Evolutionary conservation across 2,329 filamentous ascomycete genomes (phyloP).

Genomic region (Ceratocystis ficicola): DNA sequence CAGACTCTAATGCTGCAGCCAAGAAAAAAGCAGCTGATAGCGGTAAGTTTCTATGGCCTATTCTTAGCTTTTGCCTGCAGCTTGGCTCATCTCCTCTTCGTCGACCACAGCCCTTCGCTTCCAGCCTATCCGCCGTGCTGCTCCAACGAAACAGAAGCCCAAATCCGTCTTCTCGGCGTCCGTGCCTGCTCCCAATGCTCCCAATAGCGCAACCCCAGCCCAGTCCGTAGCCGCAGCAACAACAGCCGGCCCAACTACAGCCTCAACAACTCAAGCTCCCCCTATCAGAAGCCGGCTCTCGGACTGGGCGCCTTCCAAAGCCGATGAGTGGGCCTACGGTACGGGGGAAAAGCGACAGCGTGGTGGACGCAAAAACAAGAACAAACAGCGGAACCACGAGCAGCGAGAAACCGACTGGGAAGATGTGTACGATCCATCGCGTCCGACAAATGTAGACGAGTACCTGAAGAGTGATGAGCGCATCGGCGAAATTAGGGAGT

Average conservation of each 20-base stretch:
- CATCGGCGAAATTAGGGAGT: constrained; percentile 65
- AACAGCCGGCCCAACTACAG: constrained; percentile 29
- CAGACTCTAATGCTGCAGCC: constrained; percentile 33
- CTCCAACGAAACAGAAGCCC: constrained; percentile 45
- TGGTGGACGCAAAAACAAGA: constrained; percentile 66
- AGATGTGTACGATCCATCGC: constrained; percentile 73
- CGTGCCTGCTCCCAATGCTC: constrained; percentile 27
- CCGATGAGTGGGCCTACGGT: constrained; percentile 69
- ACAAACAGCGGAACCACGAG: constrained; percentile 49
- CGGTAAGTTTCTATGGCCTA: constrained; percentile 24
- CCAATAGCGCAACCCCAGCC: constrained; percentile 26
- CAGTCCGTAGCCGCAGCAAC: constrained; percentile 26
- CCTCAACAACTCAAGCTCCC: constrained; percentile 31
- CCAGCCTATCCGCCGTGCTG: constrained; percentile 69
- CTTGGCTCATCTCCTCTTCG: not conserved
- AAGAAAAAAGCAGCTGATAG: constrained; percentile 47
- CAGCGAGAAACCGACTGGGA: constrained; percentile 68
- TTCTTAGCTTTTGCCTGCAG: not conserved
- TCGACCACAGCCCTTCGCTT: constrained; percentile 57
- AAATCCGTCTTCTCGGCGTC: constrained; percentile 49
- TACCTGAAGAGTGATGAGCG: constrained; percentile 78
- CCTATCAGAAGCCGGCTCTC: constrained; percentile 57
- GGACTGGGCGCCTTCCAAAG: constrained; percentile 65
- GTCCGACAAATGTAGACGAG: constrained; percentile 73
- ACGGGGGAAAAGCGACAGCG: constrained; percentile 54